These are phyloP conservation scores for Reticulascus tulasneorum DNA, from an alignment of 2,329 filamentous ascomycete genomes.

Conservation along the genomic window DNA sequence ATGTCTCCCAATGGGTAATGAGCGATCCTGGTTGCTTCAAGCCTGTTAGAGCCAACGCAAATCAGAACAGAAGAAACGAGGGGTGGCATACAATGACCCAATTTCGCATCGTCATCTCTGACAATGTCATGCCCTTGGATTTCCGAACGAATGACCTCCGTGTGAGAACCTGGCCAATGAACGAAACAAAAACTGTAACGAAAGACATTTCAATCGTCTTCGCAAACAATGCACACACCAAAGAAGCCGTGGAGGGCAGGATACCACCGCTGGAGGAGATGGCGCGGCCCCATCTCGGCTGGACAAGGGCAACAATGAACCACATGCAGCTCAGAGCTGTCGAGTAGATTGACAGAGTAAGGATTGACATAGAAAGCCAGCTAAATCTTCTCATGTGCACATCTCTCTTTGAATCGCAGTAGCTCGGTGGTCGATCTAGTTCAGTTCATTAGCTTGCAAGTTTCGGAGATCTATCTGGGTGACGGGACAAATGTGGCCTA, in stretches of 20 bases:
- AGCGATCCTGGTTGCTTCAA: constrained; percentile 64
- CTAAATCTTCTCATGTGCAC: constrained; percentile 26
- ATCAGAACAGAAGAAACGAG: background rate
- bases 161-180: constrained; percentile 71
- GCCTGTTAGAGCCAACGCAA: background rate
- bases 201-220: constrained; percentile 77
- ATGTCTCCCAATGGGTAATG: constrained; percentile 62
- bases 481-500: constrained; percentile 9
- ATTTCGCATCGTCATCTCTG: constrained; percentile 72
- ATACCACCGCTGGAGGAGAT: constrained; percentile 54
- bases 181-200: constrained; percentile 71
- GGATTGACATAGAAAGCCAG: constrained; percentile 48
- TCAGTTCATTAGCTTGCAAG: background rate
- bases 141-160: constrained; percentile 59
- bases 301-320: constrained; percentile 56
- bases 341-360: constrained; percentile 55
- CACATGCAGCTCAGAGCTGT: constrained; percentile 64
- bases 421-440: constrained; percentile 23
- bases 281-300: constrained; percentile 56
- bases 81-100: constrained; percentile 55
- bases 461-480: too few species aligned
- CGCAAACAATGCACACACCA: constrained; percentile 65
- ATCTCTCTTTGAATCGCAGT: constrained; percentile 27
- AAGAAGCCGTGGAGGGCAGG: constrained; percentile 59
- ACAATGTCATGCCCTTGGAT: constrained; percentile 64